These are phyloP conservation scores for Alloteropsis semialata DNA, from an alignment of 176 grass and related monocot genomes.

Conservation along the genomic window DNA sequence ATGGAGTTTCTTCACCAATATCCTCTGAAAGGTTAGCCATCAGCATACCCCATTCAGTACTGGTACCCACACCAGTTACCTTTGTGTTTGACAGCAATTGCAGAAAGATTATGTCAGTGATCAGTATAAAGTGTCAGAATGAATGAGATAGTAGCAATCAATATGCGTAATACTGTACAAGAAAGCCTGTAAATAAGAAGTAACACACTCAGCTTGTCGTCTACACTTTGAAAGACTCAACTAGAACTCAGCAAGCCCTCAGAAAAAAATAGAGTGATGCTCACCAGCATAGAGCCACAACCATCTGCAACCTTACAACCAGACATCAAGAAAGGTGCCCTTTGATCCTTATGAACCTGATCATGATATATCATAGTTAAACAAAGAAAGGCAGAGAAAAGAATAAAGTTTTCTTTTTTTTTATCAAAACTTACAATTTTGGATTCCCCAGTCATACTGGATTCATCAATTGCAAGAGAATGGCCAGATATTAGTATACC, in stretches of 20 bases:
- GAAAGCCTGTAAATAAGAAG: conserved; percentile 14
- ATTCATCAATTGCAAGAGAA: conserved; percentile 98
- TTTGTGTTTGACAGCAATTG: conserved; percentile 32
- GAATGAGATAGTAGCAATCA: conserved; percentile 3
- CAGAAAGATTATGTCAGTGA: not conserved
- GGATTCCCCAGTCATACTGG: conserved; percentile 90
- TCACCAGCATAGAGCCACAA: conserved; percentile 94
- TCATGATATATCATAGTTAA: not conserved
- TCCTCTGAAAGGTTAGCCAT: conserved; percentile 96
- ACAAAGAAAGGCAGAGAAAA: not conserved
- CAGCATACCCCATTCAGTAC: conserved; percentile 94
- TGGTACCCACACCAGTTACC: conserved; percentile 92
- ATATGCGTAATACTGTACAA: not conserved
- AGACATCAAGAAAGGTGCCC: conserved; percentile 83
- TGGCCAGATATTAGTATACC: conserved; percentile 84
- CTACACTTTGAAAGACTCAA: conserved; percentile 7
- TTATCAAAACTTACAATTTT: conserved; percentile 59
- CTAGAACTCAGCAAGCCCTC: conserved; percentile 34
- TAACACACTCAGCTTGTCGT: conserved; percentile 7
- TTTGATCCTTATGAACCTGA: conserved; percentile 87
- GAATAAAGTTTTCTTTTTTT: not conserved
- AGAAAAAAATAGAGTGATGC: not conserved
- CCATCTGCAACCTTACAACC: conserved; percentile 96
- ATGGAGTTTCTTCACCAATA: conserved; percentile 89
- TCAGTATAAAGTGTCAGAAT: not conserved